Conservation (phyloP, 306 rosid genomes). For the Gleditsia sinensis region DNA sequence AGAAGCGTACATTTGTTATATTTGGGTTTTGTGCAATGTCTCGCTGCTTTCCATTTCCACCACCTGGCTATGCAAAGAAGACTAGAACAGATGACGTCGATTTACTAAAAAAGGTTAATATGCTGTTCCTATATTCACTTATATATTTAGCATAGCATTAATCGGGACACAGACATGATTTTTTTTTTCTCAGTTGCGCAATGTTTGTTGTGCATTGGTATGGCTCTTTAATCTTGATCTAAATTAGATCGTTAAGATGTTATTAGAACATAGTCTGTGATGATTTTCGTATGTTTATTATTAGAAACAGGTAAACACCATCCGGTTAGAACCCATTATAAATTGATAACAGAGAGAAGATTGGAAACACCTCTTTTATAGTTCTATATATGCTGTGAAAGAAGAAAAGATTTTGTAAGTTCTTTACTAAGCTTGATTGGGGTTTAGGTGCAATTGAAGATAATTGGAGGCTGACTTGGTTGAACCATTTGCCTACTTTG, state of each 20-base stretch:
- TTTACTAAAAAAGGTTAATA: slow-evolving; percentile 69
- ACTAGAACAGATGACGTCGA: slow-evolving; percentile 63
- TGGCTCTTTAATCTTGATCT: neutral
- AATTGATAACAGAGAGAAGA: neutral
- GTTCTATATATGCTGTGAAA: neutral
- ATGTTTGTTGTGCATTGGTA: neutral
- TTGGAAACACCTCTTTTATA: neutral
- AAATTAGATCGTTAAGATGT: neutral
- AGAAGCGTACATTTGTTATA: slow-evolving; percentile 48
- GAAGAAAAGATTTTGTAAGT: neutral
- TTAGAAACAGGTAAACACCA: neutral
- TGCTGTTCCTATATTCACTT: slow-evolving; percentile 33
- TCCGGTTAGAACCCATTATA: neutral
- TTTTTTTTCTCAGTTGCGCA: slow-evolving; percentile 8
- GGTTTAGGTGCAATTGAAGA: slow-evolving; percentile 27
- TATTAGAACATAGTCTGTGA: neutral
- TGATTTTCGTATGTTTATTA: neutral
- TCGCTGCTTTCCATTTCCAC: slow-evolving; percentile 98
- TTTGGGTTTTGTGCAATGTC: slow-evolving; percentile 88
- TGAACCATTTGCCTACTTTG: slow-evolving; percentile 13
- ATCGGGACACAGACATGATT: neutral
- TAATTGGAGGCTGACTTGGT: slow-evolving; percentile 2
- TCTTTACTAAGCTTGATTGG: neutral
- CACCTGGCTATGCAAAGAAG: slow-evolving; percentile 92
- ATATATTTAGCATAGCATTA: slow-evolving; percentile 30